Evolutionary conservation across 1,284 basidiomycete genomes (phyloP).

Genomic region (Austroboletus niveus): DNA sequence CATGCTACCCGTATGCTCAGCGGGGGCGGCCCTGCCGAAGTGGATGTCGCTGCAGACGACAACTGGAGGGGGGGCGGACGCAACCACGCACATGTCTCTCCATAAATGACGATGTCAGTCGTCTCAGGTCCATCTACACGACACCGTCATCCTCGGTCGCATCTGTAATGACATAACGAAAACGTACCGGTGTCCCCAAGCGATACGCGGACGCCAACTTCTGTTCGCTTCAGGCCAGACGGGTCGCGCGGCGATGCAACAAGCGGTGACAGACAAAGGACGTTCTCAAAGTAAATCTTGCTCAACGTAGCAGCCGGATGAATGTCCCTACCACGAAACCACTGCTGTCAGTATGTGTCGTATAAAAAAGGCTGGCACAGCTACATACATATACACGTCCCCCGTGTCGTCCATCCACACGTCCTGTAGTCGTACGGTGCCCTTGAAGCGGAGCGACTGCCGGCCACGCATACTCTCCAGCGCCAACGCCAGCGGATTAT

Average conservation of each 20-base stretch:
- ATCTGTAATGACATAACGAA: too few species aligned
- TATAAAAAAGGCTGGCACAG: neutral
- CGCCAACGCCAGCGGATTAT: conserved; percentile 68
- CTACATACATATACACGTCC: conserved; percentile 61
- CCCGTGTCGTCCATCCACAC: conserved; percentile 59
- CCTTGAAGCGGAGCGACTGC: conserved; percentile 59
- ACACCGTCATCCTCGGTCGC: neutral
- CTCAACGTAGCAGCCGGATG: conserved; percentile 64
- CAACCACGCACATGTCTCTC: conserved; percentile 37
- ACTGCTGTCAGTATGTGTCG: neutral
- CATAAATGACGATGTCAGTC: conserved; percentile 68
- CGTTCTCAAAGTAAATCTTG: conserved; percentile 66
- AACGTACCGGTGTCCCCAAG: conserved; percentile 63
- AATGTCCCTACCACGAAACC: conserved; percentile 51
- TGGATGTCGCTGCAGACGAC: conserved; percentile 14
- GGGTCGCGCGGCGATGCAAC: conserved; percentile 21
- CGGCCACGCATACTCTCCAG: conserved; percentile 80
- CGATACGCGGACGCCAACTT: conserved; percentile 60
- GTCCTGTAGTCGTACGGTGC: conserved; percentile 49
- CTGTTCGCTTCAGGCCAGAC: conserved; percentile 28
- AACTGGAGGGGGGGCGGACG: conserved; percentile 8
- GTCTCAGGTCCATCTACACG: conserved; percentile 57
- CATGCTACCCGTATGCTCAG: conserved; percentile 58
- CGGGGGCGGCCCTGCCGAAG: conserved; percentile 17
- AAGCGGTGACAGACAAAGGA: conserved; percentile 54